A percentile compares a stretch with the other conserved stretches of the same genome.
Evolutionary conservation across 345 rosid species (phyloP).

Genomic region (Punica granatum): DNA sequence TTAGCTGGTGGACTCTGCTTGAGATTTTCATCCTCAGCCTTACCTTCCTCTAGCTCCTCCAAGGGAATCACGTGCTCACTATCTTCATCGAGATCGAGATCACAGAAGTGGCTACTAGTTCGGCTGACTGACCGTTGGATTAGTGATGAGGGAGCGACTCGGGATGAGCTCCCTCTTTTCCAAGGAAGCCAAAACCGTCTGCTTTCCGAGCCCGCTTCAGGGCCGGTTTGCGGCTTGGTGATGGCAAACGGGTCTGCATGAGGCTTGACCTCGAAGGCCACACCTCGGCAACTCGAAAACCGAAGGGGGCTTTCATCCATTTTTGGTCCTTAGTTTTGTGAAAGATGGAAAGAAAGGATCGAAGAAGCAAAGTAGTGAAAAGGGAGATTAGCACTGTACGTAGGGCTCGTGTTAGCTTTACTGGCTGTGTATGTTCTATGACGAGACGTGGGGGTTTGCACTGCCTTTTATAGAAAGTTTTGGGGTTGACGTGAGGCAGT

Average conservation of each 20-base stretch:
- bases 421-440: background rate
- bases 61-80: conserved; percentile 15
- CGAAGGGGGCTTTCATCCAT: conserved; percentile 27
- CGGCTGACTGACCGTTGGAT: conserved; percentile 36
- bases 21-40: conserved; percentile 10
- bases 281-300: conserved; percentile 69
- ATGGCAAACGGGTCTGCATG: conserved; percentile 37
- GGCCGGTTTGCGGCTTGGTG: conserved; percentile 8
- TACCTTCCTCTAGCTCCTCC: conserved; percentile 36
- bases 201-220: conserved; percentile 6
- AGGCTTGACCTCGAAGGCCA: conserved; percentile 57
- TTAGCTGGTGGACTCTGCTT: background rate
- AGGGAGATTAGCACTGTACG: background rate
- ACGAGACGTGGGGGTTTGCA: too few relatives aligned
- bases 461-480: too few relatives aligned
- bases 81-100: conserved; percentile 41
- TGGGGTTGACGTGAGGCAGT: background rate
- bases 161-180: conserved; percentile 28
- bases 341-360: background rate
- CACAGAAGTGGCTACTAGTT: conserved; percentile 66
- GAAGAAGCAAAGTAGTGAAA: background rate
- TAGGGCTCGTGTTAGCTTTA: too few relatives aligned
- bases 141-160: conserved; percentile 18
- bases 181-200: conserved; percentile 29
- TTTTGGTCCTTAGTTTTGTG: background rate